A percentile compares a stretch with the other conserved stretches of the same genome.
Evolutionary conservation across 2,329 filamentous ascomycete genomes (phyloP).

Genomic region (Sclerotinia minor): DNA sequence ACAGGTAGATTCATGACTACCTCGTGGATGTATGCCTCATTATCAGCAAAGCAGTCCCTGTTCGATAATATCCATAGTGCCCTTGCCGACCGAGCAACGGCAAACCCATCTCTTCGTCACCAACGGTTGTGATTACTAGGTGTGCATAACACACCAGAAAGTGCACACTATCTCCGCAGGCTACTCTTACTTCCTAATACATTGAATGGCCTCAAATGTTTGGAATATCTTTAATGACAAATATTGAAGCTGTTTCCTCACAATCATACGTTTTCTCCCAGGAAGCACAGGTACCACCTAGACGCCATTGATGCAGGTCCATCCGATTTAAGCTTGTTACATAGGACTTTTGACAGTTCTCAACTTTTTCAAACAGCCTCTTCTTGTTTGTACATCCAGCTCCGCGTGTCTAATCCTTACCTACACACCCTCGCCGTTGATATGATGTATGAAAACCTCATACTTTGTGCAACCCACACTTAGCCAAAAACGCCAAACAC

Average conservation of each 20-base stretch:
- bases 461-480: constrained; percentile 3
- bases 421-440: background rate
- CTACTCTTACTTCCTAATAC: background rate
- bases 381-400: background rate
- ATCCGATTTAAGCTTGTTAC: constrained; percentile 14
- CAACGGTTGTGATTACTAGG: background rate
- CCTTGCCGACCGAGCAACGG: background rate
- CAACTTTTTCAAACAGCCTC: background rate
- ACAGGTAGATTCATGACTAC: background rate
- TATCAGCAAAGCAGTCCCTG: background rate
- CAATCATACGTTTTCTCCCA: background rate
- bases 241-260: background rate
- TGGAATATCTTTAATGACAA: background rate
- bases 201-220: background rate
- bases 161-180: background rate
- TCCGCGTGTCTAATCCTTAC: constrained; percentile 9
- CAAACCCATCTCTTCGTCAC: background rate
- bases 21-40: background rate
- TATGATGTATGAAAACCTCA: constrained; percentile 9
- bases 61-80: background rate
- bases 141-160: background rate
- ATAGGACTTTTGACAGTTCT: background rate
- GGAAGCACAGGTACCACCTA: constrained; percentile 15
- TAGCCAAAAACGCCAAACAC: background rate
- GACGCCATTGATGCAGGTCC: constrained; percentile 20